Evolutionary conservation across 2,329 filamentous ascomycete genomes (phyloP), one percentile per base, ranked within the genome.

Genomic region (Phialophora macrospora): DNA sequence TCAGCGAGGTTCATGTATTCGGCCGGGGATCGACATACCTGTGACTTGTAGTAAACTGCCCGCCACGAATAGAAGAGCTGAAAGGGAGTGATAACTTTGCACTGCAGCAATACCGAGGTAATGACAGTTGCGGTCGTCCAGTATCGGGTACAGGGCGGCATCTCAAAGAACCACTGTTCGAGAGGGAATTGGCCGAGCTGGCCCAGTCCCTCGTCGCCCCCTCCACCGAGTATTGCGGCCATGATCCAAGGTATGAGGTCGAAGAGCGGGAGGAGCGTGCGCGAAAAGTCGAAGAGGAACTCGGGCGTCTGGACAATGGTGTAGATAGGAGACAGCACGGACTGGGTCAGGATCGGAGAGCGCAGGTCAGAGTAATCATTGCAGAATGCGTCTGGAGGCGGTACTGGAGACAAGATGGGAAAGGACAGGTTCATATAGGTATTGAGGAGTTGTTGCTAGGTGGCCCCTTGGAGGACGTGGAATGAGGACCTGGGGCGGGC

Each of bases 161-260:
- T 97, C 78, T 99, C 95, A 85, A 92, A 97, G 79, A 97, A 98
- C 95, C 95, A 99, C 72, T 94, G 90, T 79, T 98, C 95, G 7
- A 99, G 85, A 49, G 94, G 95, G 74, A 97, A 83, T 68, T 86
- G 84, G 63, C 83, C 82, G 68, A 81, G 81, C 63, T 80, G 79
- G 14, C 73, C 72, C 14, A 69, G 34, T 34, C 62, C 62, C 12
- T 69, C 67, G 11, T 67, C 65, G 22, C 64, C 67, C 24, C 64
- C 67, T 34, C 67, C 67, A 44, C 67, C 67, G 44, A 70, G 66
- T 49, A 68, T 55, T 12, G 68, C 68, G 22, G 68, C 68, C 68
- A 70, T 70, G 32, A 55, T 67, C 54, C 56, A 67, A 41, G 62
- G 62, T 55, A 65, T 57, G n/a, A 69, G 55, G 20, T 63, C 62